Evolutionary conservation across 352 stramenopile species (phyloP).

Genomic region (Phytophthora idaei): DNA sequence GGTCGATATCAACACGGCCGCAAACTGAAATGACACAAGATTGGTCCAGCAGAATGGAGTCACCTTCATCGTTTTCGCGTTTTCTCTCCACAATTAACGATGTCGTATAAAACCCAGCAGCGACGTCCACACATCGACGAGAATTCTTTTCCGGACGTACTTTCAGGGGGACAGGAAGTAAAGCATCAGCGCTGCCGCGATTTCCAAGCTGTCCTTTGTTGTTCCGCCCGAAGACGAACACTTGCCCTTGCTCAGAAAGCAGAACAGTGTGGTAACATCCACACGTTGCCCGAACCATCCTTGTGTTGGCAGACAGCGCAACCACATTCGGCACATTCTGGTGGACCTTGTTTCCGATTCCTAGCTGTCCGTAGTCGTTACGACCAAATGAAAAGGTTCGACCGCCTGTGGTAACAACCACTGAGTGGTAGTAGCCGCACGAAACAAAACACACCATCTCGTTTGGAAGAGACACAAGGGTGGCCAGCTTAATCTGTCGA

Average conservation of each 20-base stretch:
- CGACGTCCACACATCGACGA: conserved; percentile 79
- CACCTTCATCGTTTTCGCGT: conserved; percentile 80
- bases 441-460: conserved; percentile 83
- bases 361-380: conserved; percentile 89
- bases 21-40: conserved; percentile 71
- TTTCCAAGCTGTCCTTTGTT: conserved; percentile 91
- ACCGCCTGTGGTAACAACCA: conserved; percentile 68
- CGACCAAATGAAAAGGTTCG: conserved; percentile 82
- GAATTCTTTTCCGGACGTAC: conserved; percentile 83
- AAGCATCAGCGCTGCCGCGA: conserved; percentile 78
- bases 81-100: conserved; percentile 87
- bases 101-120: conserved; percentile 88
- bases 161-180: conserved; percentile 82
- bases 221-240: conserved; percentile 88
- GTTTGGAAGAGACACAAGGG: conserved; percentile 61
- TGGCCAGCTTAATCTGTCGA: conserved; percentile 74
- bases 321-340: conserved; percentile 80
- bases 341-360: conserved; percentile 85
- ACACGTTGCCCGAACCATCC: conserved; percentile 78
- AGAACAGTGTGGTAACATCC: conserved; percentile 89
- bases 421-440: conserved; percentile 88
- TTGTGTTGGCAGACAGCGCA: conserved; percentile 65
- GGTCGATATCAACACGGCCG: conserved; percentile 86
- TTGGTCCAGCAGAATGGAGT: conserved; percentile 63
- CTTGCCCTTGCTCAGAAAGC: conserved; percentile 81